Percentiles rank a stretch among this genome's conserved stretches.
phyloP scores from a whole-genome alignment of 768 basidiomycete genomes.

The Hydnomerulius pinastri region DNA sequence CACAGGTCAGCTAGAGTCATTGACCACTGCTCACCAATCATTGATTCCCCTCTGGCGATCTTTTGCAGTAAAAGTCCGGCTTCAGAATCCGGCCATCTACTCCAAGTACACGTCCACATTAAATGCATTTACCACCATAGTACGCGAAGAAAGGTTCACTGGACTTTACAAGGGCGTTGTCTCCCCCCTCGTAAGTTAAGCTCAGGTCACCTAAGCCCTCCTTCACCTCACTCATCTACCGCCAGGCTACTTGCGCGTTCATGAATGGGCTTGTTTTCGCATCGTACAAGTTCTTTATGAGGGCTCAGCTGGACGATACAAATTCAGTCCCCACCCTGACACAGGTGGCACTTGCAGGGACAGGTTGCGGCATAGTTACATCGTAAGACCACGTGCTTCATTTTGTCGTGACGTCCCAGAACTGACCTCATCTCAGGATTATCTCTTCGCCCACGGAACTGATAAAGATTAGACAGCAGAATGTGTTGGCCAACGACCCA shows the following conservation, averaged over 20 bases:
- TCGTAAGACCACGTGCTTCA: constrained; percentile 52
- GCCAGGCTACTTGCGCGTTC: constrained; percentile 65
- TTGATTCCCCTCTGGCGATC: not conserved
- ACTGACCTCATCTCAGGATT: constrained; percentile 41
- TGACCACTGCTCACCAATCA: not conserved
- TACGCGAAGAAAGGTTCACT: constrained; percentile 65
- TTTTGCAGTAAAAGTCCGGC: constrained; percentile 71
- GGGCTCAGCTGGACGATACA: constrained; percentile 53
- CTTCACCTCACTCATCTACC: not conserved
- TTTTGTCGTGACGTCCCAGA: not conserved
- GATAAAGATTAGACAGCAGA: constrained; percentile 84
- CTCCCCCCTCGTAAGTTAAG: constrained; percentile 69
- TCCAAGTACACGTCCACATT: constrained; percentile 61
- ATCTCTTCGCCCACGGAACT: constrained; percentile 85
- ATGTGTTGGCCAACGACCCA: constrained; percentile 36
- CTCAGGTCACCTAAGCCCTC: not conserved
- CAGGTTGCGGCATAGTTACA: constrained; percentile 75
- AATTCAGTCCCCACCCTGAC: constrained; percentile 58
- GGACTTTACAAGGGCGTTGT: constrained; percentile 77
- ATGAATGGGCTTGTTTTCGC: constrained; percentile 89
- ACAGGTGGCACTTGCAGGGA: constrained; percentile 78
- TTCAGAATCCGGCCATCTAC: constrained; percentile 65
- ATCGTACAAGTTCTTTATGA: constrained; percentile 79
- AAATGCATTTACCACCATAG: constrained; percentile 67
- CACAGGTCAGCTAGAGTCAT: constrained; percentile 45